Conservation (phyloP, 2,329 filamentous ascomycete genomes). For the Ascosphaera acerosa region DNA sequence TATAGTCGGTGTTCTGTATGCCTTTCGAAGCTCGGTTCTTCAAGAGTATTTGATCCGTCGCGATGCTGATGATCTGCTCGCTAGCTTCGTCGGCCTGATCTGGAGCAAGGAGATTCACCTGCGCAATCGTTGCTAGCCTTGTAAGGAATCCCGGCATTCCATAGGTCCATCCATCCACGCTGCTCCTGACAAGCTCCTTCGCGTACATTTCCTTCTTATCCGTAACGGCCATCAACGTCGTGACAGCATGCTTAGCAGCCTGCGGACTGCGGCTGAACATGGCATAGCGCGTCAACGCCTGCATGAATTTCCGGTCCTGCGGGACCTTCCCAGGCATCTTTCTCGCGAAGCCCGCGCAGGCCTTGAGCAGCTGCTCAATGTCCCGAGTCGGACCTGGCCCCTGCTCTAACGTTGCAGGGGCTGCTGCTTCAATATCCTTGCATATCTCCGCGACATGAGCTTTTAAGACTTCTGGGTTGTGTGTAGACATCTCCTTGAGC, state of each 20-base stretch:
- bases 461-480: constrained; percentile 75
- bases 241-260: constrained; percentile 81
- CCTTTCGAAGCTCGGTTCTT: constrained; percentile 29
- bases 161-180: constrained; percentile 48
- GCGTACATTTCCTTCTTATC: constrained; percentile 65
- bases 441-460: constrained; percentile 80
- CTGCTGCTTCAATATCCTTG: constrained; percentile 57
- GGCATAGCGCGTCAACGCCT: constrained; percentile 61
- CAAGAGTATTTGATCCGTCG: constrained; percentile 47
- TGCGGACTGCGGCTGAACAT: constrained; percentile 56
- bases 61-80: constrained; percentile 55
- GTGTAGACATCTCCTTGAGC: constrained; percentile 72
- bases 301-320: constrained; percentile 51
- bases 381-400: constrained; percentile 10
- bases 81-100: constrained; percentile 46
- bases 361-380: constrained; percentile 77
- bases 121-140: constrained; percentile 24
- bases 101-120: constrained; percentile 52
- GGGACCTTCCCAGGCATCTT: constrained; percentile 68
- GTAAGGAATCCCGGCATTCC: constrained; percentile 48
- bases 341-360: constrained; percentile 73
- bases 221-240: constrained; percentile 55
- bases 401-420: constrained; percentile 49
- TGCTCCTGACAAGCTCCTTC: constrained; percentile 54
- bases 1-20: constrained; percentile 17